These are phyloP conservation scores for Neonectria neomacrospora DNA, from an alignment of 2,329 filamentous ascomycete genomes.

Conservation along the genomic window DNA sequence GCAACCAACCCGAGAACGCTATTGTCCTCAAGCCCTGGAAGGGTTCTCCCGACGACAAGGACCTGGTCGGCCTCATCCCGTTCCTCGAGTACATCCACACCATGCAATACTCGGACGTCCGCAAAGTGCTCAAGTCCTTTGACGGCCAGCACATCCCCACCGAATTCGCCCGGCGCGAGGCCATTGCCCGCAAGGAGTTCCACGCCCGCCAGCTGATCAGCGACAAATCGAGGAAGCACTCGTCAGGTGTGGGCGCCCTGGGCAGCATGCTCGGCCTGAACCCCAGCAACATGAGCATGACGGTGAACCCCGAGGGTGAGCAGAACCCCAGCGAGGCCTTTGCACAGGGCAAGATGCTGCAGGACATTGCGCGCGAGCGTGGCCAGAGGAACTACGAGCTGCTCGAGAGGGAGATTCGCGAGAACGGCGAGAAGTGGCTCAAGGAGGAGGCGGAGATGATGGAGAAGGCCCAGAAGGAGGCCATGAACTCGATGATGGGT, in stretches of 20 bases:
- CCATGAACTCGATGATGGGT: conserved; percentile 91
- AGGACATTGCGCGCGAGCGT: conserved; percentile 91
- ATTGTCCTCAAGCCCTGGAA: conserved; percentile 92
- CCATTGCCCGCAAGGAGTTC: conserved; percentile 85
- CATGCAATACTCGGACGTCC: conserved; percentile 90
- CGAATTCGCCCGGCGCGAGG: conserved; percentile 91
- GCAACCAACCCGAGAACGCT: conserved; percentile 94
- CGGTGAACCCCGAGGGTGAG: conserved; percentile 72
- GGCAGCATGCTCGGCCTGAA: conserved; percentile 83
- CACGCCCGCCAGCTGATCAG: conserved; percentile 79
- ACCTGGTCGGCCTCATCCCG: conserved; percentile 88
- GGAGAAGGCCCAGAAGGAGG: conserved; percentile 90
- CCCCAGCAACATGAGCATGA: conserved; percentile 70
- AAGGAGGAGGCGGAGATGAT: conserved; percentile 90
- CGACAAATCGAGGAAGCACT: conserved; percentile 69
- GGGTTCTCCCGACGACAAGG: conserved; percentile 83
- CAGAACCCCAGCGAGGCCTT: conserved; percentile 79
- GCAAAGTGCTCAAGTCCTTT: conserved; percentile 87
- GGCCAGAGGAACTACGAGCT: conserved; percentile 90
- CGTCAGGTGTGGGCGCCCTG: conserved; percentile 74
- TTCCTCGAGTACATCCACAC: conserved; percentile 98
- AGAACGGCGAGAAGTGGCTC: conserved; percentile 95
- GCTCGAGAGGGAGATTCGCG: conserved; percentile 88
- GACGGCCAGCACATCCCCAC: conserved; percentile 88
- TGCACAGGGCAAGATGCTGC: conserved; percentile 94